Conservation (phyloP, 2,329 filamentous ascomycete genomes). For the Lojkania enalia region DNA sequence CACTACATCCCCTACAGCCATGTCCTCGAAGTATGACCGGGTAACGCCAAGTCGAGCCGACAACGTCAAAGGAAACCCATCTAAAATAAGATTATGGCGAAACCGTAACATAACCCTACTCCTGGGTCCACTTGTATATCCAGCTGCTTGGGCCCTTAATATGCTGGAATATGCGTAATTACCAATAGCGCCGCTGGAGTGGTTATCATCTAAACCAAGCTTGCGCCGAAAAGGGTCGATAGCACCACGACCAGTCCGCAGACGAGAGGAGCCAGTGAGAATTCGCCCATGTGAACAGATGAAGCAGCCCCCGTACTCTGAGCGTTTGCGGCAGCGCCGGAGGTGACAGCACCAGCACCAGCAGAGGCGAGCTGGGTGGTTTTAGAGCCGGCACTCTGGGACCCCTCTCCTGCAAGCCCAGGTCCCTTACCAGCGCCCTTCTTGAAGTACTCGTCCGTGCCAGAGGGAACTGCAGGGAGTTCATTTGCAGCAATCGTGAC, state of each 20-base stretch:
- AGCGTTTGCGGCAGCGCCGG: conserved; percentile 33
- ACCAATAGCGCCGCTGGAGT: neutral
- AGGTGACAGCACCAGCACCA: conserved; percentile 53
- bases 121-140: conserved; percentile 10
- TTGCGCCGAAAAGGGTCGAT: conserved; percentile 59
- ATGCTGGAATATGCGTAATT: conserved; percentile 8
- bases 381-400: conserved; percentile 58
- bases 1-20: conserved; percentile 14
- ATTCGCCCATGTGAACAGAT: conserved; percentile 49
- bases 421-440: conserved; percentile 60
- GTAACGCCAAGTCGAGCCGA: conserved; percentile 12
- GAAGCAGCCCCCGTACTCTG: conserved; percentile 49
- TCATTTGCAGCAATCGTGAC: conserved; percentile 51
- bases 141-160: conserved; percentile 13
- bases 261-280: conserved; percentile 55
- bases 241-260: conserved; percentile 56
- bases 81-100: conserved; percentile 17
- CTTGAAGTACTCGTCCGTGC: conserved; percentile 60
- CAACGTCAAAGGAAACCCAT: conserved; percentile 8
- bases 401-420: conserved; percentile 60
- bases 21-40: conserved; percentile 7
- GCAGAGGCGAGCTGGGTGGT: conserved; percentile 50
- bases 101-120: conserved; percentile 13
- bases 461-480: conserved; percentile 61
- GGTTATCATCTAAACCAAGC: conserved; percentile 47